These are phyloP conservation scores for Rubia yunnanensis DNA, from an alignment of 257 asterid species.

Conservation along the genomic window DNA sequence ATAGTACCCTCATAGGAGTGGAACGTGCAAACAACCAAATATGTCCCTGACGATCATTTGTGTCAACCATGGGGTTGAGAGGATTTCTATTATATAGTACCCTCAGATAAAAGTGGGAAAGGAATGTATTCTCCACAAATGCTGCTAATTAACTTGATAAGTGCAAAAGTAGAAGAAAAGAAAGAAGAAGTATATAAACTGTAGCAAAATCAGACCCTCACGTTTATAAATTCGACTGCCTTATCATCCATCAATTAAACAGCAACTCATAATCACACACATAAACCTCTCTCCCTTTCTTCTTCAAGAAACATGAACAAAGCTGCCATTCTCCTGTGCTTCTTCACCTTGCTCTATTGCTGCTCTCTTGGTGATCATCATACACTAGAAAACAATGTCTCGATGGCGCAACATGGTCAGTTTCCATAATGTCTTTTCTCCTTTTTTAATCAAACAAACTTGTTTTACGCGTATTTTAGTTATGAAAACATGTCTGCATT, in stretches of 20 bases:
- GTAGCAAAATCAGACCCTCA: not conserved
- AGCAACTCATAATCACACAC: not conserved
- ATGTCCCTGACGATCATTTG: too few species aligned
- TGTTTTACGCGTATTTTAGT: too few species aligned
- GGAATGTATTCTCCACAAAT: not conserved
- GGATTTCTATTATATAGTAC: too few species aligned
- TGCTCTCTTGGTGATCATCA: constrained; percentile 21
- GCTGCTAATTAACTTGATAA: constrained; percentile 6
- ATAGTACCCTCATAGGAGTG: too few species aligned
- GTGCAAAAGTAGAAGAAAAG: too few species aligned
- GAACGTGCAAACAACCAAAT: too few species aligned
- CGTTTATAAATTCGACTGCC: not conserved
- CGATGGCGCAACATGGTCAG: constrained; percentile 23
- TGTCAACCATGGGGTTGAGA: too few species aligned
- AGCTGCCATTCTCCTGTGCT: constrained; percentile 16
- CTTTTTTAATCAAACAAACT: too few species aligned
- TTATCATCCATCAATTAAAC: not conserved
- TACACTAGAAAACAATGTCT: constrained; percentile 7
- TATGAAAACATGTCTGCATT: too few species aligned
- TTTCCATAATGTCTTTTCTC: not conserved
- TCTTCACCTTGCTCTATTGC: constrained; percentile 21
- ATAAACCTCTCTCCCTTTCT: not conserved
- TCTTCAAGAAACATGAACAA: constrained; percentile 15
- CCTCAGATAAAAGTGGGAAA: not conserved
- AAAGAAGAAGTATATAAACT: not conserved